A percentile compares a stretch with the other conserved stretches of the same genome.
These are phyloP conservation scores for Beauveria scarabaeidicola DNA, from an alignment of 2,329 filamentous ascomycete genomes.

Conservation along the genomic window DNA sequence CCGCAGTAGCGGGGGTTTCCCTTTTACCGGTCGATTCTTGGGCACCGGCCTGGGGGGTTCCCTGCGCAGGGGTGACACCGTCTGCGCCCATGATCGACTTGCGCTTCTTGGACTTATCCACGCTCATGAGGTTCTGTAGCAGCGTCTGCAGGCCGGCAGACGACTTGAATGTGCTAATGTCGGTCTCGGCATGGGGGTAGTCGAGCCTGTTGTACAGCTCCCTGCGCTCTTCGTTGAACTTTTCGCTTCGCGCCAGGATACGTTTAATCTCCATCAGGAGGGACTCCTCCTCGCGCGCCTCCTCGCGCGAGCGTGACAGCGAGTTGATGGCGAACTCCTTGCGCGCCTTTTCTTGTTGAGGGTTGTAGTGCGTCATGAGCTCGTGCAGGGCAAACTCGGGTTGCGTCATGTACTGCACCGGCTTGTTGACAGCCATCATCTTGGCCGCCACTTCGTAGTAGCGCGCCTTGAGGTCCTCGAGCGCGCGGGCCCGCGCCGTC, in stretches of 20 bases:
- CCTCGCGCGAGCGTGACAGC: conserved; percentile 71
- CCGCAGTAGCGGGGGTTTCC: conserved; percentile 47
- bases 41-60: conserved; percentile 29
- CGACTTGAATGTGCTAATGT: conserved; percentile 70
- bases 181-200: conserved; percentile 61
- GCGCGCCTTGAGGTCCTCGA: conserved; percentile 86
- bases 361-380: conserved; percentile 78
- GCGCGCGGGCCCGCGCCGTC: conserved; percentile 49
- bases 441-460: conserved; percentile 83
- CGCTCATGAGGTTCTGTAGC: conserved; percentile 71
- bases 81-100: conserved; percentile 60
- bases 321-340: conserved; percentile 80
- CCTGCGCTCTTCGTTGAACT: conserved; percentile 77
- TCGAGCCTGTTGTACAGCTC: conserved; percentile 84
- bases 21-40: conserved; percentile 32
- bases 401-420: conserved; percentile 77
- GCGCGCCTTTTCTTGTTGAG: conserved; percentile 65
- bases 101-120: conserved; percentile 85
- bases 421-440: conserved; percentile 72
- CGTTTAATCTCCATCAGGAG: conserved; percentile 84
- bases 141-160: conserved; percentile 72
- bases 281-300: conserved; percentile 86
- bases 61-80: conserved; percentile 36
- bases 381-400: conserved; percentile 77
- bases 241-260: conserved; percentile 78